A percentile compares a stretch with the other conserved stretches of the same genome.
Conservation (phyloP, 2,329 filamentous ascomycete genomes). For the Trichophyton simii region DNA sequence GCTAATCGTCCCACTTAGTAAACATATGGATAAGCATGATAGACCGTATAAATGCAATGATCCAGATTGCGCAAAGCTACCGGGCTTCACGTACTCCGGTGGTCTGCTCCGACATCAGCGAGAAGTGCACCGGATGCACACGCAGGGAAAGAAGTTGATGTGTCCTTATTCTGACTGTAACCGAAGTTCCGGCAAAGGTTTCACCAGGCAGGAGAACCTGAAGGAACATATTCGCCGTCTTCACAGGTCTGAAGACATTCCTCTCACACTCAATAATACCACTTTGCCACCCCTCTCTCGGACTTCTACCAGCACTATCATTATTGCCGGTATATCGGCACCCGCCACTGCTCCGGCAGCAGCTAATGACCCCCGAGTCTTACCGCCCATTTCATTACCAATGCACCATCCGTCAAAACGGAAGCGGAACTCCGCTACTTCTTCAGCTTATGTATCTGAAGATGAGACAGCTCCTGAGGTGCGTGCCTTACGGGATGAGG, state of each 20-base stretch:
- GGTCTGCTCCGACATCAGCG: slow-evolving; percentile 81
- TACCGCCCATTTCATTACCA: background rate
- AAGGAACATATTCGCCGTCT: slow-evolving; percentile 86
- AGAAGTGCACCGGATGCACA: slow-evolving; percentile 84
- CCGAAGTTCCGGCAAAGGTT: slow-evolving; percentile 73
- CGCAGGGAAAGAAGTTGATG: slow-evolving; percentile 76
- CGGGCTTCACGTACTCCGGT: slow-evolving; percentile 89
- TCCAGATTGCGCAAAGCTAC: slow-evolving; percentile 77
- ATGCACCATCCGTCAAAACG: slow-evolving; percentile 20
- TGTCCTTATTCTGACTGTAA: slow-evolving; percentile 84
- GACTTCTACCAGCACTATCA: background rate
- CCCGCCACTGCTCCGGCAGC: background rate
- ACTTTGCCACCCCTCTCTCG: background rate
- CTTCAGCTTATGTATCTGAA: slow-evolving; percentile 18
- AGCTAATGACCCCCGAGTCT: background rate
- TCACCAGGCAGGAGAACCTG: slow-evolving; percentile 85
- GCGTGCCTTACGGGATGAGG: slow-evolving; percentile 45
- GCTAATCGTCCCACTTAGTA: slow-evolving; percentile 41
- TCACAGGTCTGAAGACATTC: slow-evolving; percentile 43
- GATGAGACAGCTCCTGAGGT: slow-evolving; percentile 24
- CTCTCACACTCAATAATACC: background rate
- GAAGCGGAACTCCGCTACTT: slow-evolving; percentile 15
- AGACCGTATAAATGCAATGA: slow-evolving; percentile 77
- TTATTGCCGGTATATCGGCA: background rate
- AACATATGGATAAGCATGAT: slow-evolving; percentile 98